Evolutionary conservation across 805 yeast species (phyloP).

Genomic region (Kluyveromyces dobzhanskii): DNA sequence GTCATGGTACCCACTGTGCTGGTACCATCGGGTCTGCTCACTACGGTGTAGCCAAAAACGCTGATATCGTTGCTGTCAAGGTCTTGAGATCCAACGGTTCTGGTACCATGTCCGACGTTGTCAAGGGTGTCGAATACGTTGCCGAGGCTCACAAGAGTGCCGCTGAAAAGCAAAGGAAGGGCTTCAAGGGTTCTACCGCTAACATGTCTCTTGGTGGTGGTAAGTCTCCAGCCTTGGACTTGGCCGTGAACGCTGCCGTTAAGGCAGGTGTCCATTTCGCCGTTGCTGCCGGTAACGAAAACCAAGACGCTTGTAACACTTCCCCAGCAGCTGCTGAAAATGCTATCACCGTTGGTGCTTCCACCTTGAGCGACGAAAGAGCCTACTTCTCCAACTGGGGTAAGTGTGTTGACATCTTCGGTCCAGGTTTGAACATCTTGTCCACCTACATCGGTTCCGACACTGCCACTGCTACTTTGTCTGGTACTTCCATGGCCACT

Average conservation of each 20-base stretch:
- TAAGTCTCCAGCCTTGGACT: conserved; percentile 74
- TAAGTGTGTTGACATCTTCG: conserved; percentile 90
- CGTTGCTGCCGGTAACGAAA: conserved; percentile 95
- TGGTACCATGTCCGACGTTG: conserved; percentile 76
- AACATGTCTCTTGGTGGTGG: conserved; percentile 97
- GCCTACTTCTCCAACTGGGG: conserved; percentile 96
- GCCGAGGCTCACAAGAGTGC: conserved; percentile 60
- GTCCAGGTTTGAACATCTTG: conserved; percentile 86
- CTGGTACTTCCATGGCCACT: conserved; percentile 98
- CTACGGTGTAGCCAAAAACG: conserved; percentile 80
- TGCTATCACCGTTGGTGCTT: conserved; percentile 93
- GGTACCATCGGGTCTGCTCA: conserved; percentile 80
- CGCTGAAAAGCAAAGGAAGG: conserved; percentile 42
- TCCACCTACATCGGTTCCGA: conserved; percentile 78
- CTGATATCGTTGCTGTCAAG: conserved; percentile 72
- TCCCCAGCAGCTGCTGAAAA: conserved; percentile 85
- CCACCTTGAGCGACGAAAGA: conserved; percentile 78
- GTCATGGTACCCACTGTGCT: conserved; percentile 97
- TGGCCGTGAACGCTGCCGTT: conserved; percentile 86
- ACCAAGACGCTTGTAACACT: conserved; percentile 83
- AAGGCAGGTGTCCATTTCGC: conserved; percentile 85
- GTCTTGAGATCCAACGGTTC: conserved; percentile 77
- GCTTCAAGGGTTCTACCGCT: conserved; percentile 78
- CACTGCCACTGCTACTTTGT: conserved; percentile 68
- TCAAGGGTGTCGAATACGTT: conserved; percentile 79